Evolutionary conservation across 2,329 filamentous ascomycete genomes (phyloP).

Genomic region (Hypoxylon sp.): DNA sequence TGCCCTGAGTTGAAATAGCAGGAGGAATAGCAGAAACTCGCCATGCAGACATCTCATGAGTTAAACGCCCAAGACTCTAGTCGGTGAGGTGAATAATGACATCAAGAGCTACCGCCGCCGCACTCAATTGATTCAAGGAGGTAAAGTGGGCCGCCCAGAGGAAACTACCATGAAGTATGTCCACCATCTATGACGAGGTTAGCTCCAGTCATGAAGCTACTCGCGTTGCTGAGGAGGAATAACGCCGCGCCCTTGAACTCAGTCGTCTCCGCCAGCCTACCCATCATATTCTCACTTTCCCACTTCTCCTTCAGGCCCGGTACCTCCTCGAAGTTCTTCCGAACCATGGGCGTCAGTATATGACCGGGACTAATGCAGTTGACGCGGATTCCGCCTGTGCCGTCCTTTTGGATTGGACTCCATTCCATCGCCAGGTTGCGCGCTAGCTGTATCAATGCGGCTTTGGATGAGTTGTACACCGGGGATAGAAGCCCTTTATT

Average conservation of each 20-base stretch:
- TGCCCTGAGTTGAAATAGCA: not conserved
- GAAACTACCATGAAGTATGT: conserved; percentile 43
- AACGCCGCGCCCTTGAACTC: conserved; percentile 74
- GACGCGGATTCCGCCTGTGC: conserved; percentile 72
- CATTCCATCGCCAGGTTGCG: conserved; percentile 76
- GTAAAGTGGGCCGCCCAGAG: not conserved
- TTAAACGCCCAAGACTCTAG: not conserved
- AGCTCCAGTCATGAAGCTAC: conserved; percentile 67
- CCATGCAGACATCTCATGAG: not conserved
- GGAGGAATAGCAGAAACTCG: not conserved
- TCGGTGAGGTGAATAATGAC: conserved; percentile 9
- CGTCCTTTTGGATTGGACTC: conserved; percentile 61
- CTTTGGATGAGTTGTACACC: conserved; percentile 77
- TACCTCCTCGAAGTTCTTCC: conserved; percentile 76
- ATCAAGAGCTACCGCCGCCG: not conserved
- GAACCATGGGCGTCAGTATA: conserved; percentile 80
- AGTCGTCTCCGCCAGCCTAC: conserved; percentile 68
- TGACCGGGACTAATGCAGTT: conserved; percentile 79
- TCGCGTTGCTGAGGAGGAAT: conserved; percentile 73
- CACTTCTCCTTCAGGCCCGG: conserved; percentile 73
- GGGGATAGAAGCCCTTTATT: conserved; percentile 73
- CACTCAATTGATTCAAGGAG: not conserved
- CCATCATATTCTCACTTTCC: conserved; percentile 82
- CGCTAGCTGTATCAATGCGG: conserved; percentile 73
- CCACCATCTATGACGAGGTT: conserved; percentile 46